Evolutionary conservation across 2,329 filamentous ascomycete species (phyloP).

Genomic region (Nemania bipapillata): DNA sequence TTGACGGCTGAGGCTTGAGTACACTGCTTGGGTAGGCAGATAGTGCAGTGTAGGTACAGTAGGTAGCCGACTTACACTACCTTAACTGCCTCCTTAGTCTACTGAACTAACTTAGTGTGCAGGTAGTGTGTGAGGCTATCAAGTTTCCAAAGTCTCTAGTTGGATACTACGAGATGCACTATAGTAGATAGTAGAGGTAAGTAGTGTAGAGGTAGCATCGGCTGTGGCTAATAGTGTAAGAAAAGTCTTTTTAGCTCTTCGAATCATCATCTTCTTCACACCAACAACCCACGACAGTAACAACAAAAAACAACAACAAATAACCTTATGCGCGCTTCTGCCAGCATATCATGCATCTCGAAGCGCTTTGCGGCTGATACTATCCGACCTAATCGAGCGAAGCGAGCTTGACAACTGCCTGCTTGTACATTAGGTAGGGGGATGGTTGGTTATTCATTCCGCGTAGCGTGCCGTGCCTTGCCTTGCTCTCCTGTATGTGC

Average conservation of each 20-base stretch:
- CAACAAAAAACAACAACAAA: neutral
- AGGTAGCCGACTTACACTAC: neutral
- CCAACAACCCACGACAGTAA: neutral
- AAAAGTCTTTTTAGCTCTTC: constrained; percentile 20
- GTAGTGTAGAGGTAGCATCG: neutral
- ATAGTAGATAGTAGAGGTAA: neutral
- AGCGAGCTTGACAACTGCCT: constrained; percentile 10
- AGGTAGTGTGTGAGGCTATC: constrained; percentile 5
- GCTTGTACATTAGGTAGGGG: constrained; percentile 26
- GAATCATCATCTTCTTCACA: too few relatives aligned
- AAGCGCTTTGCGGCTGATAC: constrained; percentile 28
- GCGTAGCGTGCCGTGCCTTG: constrained; percentile 43
- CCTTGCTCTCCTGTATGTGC: too few relatives aligned
- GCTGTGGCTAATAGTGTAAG: neutral
- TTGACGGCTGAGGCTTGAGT: constrained; percentile 25
- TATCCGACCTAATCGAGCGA: constrained; percentile 16
- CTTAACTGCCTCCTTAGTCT: neutral
- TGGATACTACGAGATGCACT: neutral
- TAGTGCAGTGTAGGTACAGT: neutral
- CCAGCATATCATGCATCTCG: constrained; percentile 4
- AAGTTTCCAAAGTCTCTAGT: neutral
- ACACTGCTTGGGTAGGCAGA: neutral
- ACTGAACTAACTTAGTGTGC: neutral
- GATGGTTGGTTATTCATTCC: constrained; percentile 40
- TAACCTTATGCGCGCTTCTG: constrained; percentile 6